Evolutionary conservation across 2,329 filamentous ascomycete species (phyloP).

Genomic region (Juglanconis sp.): DNA sequence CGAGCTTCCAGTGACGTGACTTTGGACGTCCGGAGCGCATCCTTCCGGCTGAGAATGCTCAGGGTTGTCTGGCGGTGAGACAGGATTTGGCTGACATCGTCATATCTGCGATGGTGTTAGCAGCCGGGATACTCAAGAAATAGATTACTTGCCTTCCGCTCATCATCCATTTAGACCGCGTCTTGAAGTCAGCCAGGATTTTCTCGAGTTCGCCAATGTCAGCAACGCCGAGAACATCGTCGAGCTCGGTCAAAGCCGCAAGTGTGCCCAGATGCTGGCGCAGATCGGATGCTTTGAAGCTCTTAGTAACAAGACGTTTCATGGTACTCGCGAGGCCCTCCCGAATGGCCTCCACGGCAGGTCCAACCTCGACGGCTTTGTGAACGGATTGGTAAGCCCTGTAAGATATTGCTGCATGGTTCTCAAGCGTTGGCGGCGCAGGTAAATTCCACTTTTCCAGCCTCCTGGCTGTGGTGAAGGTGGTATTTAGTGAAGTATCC

Average conservation of each 20-base stretch:
- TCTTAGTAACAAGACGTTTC: conserved; percentile 48
- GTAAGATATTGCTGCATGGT: conserved; percentile 69
- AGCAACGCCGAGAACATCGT: conserved; percentile 67
- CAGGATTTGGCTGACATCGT: conserved; percentile 75
- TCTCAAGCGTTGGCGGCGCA: conserved; percentile 59
- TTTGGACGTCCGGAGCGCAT: conserved; percentile 59
- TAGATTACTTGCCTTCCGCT: conserved; percentile 63
- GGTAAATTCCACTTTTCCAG: conserved; percentile 92
- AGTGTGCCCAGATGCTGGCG: conserved; percentile 58
- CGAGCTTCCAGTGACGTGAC: conserved; percentile 63
- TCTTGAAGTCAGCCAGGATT: conserved; percentile 61
- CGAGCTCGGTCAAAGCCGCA: conserved; percentile 75
- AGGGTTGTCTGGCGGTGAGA: conserved; percentile 81
- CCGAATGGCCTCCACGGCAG: conserved; percentile 58
- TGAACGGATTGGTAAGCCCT: conserved; percentile 77
- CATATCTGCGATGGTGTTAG: conserved; percentile 51
- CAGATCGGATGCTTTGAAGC: conserved; percentile 48
- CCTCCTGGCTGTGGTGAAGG: conserved; percentile 75
- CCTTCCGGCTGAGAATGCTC: conserved; percentile 71
- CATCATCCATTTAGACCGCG: conserved; percentile 74
- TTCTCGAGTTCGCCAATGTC: conserved; percentile 58
- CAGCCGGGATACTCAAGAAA: not conserved
- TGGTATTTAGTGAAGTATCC: conserved; percentile 62
- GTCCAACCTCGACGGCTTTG: conserved; percentile 54
- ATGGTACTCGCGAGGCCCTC: conserved; percentile 61